Evolutionary conservation across 345 rosid species (phyloP).

Genomic region (Mallotus nudiflorus): DNA sequence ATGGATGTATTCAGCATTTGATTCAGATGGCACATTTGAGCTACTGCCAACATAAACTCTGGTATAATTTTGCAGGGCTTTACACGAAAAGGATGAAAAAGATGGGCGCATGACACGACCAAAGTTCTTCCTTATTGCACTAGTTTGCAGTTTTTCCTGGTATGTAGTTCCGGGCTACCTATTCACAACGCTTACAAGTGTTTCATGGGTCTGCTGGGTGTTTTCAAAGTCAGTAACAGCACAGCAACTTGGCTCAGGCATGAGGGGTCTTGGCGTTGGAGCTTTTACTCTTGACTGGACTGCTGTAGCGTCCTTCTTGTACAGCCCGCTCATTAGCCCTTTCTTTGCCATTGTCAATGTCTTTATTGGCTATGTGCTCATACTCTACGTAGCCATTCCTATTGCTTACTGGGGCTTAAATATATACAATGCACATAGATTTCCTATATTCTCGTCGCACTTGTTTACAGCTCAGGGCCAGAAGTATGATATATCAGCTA

Average conservation of each 20-base stretch:
- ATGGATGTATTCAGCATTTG: too few relatives aligned
- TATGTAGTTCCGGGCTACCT: slow-evolving; percentile 76
- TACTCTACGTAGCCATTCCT: slow-evolving; percentile 64
- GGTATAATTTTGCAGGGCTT: slow-evolving; percentile 53
- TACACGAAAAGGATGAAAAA: slow-evolving; percentile 78
- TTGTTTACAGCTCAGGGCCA: slow-evolving; percentile 69
- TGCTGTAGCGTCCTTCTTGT: slow-evolving; percentile 70
- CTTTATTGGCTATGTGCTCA: slow-evolving; percentile 55
- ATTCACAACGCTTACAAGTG: slow-evolving; percentile 69
- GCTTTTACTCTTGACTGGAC: slow-evolving; percentile 88
- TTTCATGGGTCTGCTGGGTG: slow-evolving; percentile 90
- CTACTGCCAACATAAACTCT: background rate
- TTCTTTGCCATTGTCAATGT: slow-evolving; percentile 82
- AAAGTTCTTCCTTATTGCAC: slow-evolving; percentile 78
- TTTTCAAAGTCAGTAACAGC: slow-evolving; percentile 78
- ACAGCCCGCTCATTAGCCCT: slow-evolving; percentile 80
- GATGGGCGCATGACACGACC: slow-evolving; percentile 54
- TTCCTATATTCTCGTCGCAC: slow-evolving; percentile 83
- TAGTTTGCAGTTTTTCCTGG: slow-evolving; percentile 76
- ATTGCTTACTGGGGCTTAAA: slow-evolving; percentile 72
- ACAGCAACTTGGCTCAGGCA: slow-evolving; percentile 87
- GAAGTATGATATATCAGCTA: slow-evolving; percentile 54
- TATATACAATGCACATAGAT: slow-evolving; percentile 53
- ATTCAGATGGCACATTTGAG: background rate
- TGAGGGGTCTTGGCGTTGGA: slow-evolving; percentile 80